Conservation (phyloP, 2,329 filamentous ascomycete genomes). For the Coniochaeta sp. region DNA sequence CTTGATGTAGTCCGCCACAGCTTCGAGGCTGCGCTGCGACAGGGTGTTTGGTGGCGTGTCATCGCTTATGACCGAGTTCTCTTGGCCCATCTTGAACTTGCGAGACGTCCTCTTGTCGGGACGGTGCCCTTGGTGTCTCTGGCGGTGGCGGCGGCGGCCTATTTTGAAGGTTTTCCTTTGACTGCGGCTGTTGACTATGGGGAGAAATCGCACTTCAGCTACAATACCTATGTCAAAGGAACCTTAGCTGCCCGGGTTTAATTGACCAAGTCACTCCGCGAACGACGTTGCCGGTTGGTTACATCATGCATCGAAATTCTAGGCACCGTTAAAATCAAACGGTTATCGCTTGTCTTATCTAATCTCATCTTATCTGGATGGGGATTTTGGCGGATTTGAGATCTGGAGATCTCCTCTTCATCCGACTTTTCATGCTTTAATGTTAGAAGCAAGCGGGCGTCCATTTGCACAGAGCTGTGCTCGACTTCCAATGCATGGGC, state of each 20-base stretch:
- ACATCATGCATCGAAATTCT: not conserved
- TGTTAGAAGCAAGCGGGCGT: too few relatives aligned
- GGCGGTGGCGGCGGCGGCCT: slow-evolving; percentile 3
- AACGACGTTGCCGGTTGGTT: not conserved
- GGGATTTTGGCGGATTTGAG: too few relatives aligned
- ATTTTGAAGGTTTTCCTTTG: not conserved
- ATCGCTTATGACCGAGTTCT: slow-evolving; percentile 64
- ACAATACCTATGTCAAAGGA: too few relatives aligned
- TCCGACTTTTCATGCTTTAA: too few relatives aligned
- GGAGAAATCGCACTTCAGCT: not conserved
- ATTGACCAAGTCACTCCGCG: not conserved
- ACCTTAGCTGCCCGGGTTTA: not conserved
- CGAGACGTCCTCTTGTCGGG: not conserved
- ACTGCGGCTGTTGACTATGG: not conserved
- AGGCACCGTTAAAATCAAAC: not conserved
- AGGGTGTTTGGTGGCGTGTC: slow-evolving; percentile 58
- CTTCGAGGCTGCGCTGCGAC: slow-evolving; percentile 59
- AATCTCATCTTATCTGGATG: not conserved
- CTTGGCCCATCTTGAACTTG: slow-evolving; percentile 70
- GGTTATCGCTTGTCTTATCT: not conserved
- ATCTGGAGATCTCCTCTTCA: not conserved
- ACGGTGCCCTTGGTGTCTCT: slow-evolving; percentile 1
- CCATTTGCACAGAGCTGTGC: too few relatives aligned
- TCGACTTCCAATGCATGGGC: too few relatives aligned
- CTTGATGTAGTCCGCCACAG: slow-evolving; percentile 74